Percentiles rank a stretch among this genome's conserved stretches.
These are phyloP conservation scores for Pogostemon cablin DNA, from an alignment of 257 asterid genomes.

Conservation along the genomic window DNA sequence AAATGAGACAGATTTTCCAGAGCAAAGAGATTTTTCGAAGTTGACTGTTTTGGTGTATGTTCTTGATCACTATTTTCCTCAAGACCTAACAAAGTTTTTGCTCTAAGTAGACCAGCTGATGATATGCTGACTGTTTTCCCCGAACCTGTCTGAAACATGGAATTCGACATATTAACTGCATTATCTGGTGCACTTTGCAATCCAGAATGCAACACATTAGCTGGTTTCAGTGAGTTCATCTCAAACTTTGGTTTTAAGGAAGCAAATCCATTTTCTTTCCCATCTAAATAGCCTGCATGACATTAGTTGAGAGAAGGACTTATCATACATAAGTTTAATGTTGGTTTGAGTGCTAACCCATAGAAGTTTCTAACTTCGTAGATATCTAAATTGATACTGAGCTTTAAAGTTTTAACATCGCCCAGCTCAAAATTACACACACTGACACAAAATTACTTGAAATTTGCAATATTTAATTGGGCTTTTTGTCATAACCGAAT, in stretches of 20 bases:
- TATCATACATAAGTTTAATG: constrained; percentile 13
- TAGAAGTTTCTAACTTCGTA: not conserved
- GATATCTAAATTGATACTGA: not conserved
- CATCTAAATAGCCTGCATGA: constrained; percentile 53
- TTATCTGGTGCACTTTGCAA: constrained; percentile 35
- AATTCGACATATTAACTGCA: constrained; percentile 40
- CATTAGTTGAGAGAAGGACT: constrained; percentile 20
- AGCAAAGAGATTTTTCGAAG: constrained; percentile 37
- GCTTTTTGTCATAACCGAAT: not conserved
- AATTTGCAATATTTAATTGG: constrained; percentile 11
- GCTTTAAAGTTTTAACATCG: not conserved
- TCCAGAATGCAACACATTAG: constrained; percentile 35
- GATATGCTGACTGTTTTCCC: constrained; percentile 79
- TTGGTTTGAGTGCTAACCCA: not conserved
- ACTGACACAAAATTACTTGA: not conserved
- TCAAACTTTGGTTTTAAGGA: constrained; percentile 33
- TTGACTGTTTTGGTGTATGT: constrained; percentile 38
- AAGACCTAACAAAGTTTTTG: constrained; percentile 70
- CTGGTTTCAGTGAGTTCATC: constrained; percentile 37
- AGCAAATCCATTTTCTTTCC: constrained; percentile 42
- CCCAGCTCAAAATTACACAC: not conserved
- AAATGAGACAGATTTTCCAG: constrained; percentile 36
- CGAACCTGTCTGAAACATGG: constrained; percentile 67
- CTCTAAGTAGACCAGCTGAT: constrained; percentile 78
- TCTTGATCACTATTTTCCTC: constrained; percentile 52